Percentiles rank a stretch among this genome's conserved stretches.
These are phyloP conservation scores for Parasitella parasitica DNA, from an alignment of 371 early-diverging fungal genomes.

Conservation along the genomic window DNA sequence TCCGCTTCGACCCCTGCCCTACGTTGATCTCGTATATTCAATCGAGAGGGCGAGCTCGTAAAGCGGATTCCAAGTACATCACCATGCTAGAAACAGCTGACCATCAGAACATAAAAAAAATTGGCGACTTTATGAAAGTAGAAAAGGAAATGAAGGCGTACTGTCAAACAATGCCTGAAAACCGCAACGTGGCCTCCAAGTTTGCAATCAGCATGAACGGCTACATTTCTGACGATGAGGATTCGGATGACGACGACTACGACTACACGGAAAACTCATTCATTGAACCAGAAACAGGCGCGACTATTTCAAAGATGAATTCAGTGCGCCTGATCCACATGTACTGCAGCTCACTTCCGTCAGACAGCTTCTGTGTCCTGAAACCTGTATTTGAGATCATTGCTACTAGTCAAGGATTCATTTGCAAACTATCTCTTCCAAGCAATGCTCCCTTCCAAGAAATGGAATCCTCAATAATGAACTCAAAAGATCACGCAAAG, in stretches of 20 bases:
- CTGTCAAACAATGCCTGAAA: slow-evolving; percentile 47
- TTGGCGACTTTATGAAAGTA: slow-evolving; percentile 39
- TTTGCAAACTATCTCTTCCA: slow-evolving; percentile 62
- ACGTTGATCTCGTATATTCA: slow-evolving; percentile 84
- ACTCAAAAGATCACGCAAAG: slow-evolving; percentile 67
- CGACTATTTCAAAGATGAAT: slow-evolving; percentile 62
- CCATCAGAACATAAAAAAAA: slow-evolving; percentile 56
- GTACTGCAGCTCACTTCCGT: slow-evolving; percentile 65
- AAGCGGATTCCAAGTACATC: slow-evolving; percentile 70
- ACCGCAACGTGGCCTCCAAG: slow-evolving; percentile 39
- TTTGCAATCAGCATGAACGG: slow-evolving; percentile 3
- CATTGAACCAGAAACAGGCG: slow-evolving; percentile 58
- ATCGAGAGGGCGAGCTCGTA: slow-evolving; percentile 93
- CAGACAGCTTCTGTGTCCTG: slow-evolving; percentile 53
- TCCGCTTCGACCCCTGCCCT: slow-evolving; percentile 81
- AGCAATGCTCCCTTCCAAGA: slow-evolving; percentile 63
- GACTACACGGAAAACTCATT: slow-evolving; percentile 36
- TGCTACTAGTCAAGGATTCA: slow-evolving; percentile 28
- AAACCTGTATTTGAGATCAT: slow-evolving; percentile 51
- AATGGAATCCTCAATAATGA: slow-evolving; percentile 55
- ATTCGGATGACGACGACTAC: slow-evolving; percentile 29
- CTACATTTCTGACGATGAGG: slow-evolving; percentile 27
- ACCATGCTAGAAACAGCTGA: too few relatives aligned
- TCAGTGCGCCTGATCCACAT: slow-evolving; percentile 60
- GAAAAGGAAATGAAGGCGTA: slow-evolving; percentile 60